Evolutionary conservation across 257 asterid species (phyloP), one percentile per base, ranked within the genome.

Genomic region (Forsythia viridissima): DNA sequence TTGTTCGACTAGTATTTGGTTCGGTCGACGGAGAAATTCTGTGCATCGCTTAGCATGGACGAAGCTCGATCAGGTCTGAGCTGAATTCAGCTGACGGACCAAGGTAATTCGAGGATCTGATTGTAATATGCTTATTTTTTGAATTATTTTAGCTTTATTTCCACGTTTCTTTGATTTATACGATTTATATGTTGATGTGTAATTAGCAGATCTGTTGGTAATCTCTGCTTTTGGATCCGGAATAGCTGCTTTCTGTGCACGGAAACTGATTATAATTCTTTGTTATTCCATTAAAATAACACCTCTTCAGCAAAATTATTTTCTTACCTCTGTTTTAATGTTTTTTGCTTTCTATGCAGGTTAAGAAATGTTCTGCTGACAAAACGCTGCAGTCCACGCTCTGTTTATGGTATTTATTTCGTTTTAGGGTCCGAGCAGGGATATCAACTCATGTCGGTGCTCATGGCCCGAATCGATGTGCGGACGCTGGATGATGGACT

Each of bases 41-140:
- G 2, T 30, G 1, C 7, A 75, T 18, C 38, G 76, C 40, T 24
- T 3, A 18, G 48, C 5, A 55, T 10, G 70, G 55, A 1, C 52
- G 74, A 6, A 11, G 15, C 40, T 41, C 7, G 36, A 73, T 40
- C 72, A 76, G 80, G 72, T 86, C 80, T 18, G 79, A 6, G 74
- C 52, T 10, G 24, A 3, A 30, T 20, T 39, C n/a, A 6, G 66
- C 81, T 61, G 43, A 75, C 70, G 67, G 39, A 16, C 72, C 63
- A 30, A 72, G 83, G 75, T 75, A 71, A 37, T 48, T 48, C 0
- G 24, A 13, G 39, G 48, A 48, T 75, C 61, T 46, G 63, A 24
- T 20, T 10, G 21, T 48, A 8, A 21, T 63, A 4, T 6, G 12
- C 6, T 38, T 30, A 0, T 34, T 13, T 73, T 69, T 2, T 5